Percentiles rank a stretch among this genome's conserved stretches.
Conservation (phyloP, 164 flowering plant species). For the Nymphaea thermarum region DNA sequence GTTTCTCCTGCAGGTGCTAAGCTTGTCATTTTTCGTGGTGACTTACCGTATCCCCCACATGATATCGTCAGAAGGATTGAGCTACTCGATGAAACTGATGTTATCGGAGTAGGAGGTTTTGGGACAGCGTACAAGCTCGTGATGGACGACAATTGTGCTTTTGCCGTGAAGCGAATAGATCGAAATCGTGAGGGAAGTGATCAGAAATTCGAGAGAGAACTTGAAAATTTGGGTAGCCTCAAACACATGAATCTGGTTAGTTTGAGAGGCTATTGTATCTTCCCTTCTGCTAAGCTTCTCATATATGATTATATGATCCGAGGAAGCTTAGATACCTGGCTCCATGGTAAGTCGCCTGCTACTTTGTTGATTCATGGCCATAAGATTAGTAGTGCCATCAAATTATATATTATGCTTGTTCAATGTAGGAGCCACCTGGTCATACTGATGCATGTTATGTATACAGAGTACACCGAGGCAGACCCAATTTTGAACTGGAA, state of each 20-base stretch:
- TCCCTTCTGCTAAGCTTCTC: constrained; percentile 76
- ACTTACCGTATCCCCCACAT: constrained; percentile 79
- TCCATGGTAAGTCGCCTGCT: constrained; percentile 48
- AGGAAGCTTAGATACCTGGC: constrained; percentile 81
- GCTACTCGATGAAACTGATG: constrained; percentile 70
- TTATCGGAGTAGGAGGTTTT: constrained; percentile 94
- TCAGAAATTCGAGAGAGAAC: constrained; percentile 77
- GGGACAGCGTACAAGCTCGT: constrained; percentile 92
- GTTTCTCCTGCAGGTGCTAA: constrained; percentile 43
- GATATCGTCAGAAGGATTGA: constrained; percentile 92
- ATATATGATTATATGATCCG: constrained; percentile 77
- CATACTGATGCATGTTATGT: not conserved
- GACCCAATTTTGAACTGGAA: constrained; percentile 47
- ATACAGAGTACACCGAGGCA: constrained; percentile 26
- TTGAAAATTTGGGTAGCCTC: constrained; percentile 86
- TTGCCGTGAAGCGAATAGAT: constrained; percentile 90
- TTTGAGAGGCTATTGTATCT: constrained; percentile 75
- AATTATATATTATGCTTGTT: not conserved
- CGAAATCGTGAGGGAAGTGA: constrained; percentile 71
- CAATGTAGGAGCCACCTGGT: not conserved
- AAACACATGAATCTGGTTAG: constrained; percentile 91
- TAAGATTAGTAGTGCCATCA: not conserved
- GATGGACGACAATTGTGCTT: constrained; percentile 83
- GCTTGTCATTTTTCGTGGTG: constrained; percentile 87
- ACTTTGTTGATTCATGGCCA: not conserved